Evolutionary conservation across 768 basidiomycete species (phyloP).

Genomic region (Russula olivacea): DNA sequence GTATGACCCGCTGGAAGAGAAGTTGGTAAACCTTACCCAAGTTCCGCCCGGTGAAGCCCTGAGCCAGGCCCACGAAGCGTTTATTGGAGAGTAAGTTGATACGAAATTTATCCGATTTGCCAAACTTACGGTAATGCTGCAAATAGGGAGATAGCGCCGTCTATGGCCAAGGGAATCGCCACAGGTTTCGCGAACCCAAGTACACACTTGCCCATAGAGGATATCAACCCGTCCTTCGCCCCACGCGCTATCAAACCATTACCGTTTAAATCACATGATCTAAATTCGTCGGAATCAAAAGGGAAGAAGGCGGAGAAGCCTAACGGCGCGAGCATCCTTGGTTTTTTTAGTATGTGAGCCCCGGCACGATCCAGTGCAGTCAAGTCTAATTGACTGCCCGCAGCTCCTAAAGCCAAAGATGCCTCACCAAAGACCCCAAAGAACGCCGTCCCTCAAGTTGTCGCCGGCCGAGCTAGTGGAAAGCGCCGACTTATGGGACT

Average conservation of each 20-base stretch:
- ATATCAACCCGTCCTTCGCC: slow-evolving; percentile 64
- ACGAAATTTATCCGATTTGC: not conserved
- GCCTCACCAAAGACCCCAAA: slow-evolving; percentile 14
- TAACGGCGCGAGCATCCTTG: slow-evolving; percentile 41
- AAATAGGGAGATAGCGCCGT: slow-evolving; percentile 55
- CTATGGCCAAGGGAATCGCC: slow-evolving; percentile 61
- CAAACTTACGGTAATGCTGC: slow-evolving; percentile 14
- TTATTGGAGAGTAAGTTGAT: slow-evolving; percentile 59
- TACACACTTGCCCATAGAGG: slow-evolving; percentile 60
- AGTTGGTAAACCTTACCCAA: slow-evolving; percentile 65
- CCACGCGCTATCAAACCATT: slow-evolving; percentile 48
- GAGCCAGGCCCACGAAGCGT: slow-evolving; percentile 58
- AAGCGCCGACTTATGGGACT: slow-evolving; percentile 69
- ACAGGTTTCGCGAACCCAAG: slow-evolving; percentile 66
- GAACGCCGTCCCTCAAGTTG: slow-evolving; percentile 18
- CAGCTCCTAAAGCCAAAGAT: slow-evolving; percentile 16
- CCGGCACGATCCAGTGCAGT: not conserved
- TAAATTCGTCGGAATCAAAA: slow-evolving; percentile 18
- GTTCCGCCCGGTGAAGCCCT: slow-evolving; percentile 47
- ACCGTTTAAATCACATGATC: slow-evolving; percentile 27
- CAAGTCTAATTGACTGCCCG: not conserved
- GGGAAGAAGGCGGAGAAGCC: slow-evolving; percentile 33
- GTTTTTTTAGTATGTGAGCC: slow-evolving; percentile 57
- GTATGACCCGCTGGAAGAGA: slow-evolving; percentile 65
- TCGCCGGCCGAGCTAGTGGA: slow-evolving; percentile 58